phyloP scores from a whole-genome alignment of 352 stramenopile species.

The Proteromonas lacertae region DNA sequence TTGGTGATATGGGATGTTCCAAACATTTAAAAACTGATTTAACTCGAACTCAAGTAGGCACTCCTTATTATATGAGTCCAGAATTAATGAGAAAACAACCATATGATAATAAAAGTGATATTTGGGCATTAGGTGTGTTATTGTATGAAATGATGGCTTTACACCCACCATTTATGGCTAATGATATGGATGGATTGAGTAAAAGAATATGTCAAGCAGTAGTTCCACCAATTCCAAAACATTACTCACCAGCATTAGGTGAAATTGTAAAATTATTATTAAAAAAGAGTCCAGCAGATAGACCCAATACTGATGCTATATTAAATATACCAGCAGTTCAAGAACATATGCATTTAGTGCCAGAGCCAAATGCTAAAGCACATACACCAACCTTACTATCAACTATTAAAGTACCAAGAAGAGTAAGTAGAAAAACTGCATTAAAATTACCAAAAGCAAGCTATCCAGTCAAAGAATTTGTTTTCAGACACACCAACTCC shows the following conservation, averaged over 20 bases:
- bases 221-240: constrained; percentile 5
- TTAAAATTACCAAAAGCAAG: too few species aligned
- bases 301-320: constrained; percentile 5
- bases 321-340: constrained; percentile 6
- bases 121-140: constrained; percentile 21
- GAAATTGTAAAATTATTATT: constrained; percentile 6
- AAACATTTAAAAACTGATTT: constrained; percentile 10
- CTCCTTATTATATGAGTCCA: constrained; percentile 8
- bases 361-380: too few species aligned
- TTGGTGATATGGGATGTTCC: constrained; percentile 14
- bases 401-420: too few species aligned
- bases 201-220: constrained; percentile 2
- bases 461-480: too few species aligned
- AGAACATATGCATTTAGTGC: too few species aligned
- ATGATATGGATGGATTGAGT: constrained; percentile 10
- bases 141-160: constrained; percentile 8
- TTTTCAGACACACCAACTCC: too few species aligned
- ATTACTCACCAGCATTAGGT: constrained; percentile 6
- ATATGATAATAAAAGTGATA: constrained; percentile 16
- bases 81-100: constrained; percentile 18
- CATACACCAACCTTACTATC: too few species aligned
- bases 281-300: not conserved
- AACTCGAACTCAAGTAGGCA: constrained; percentile 14
- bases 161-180: constrained; percentile 3
- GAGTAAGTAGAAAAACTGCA: too few species aligned